A percentile compares a stretch with the other conserved stretches of the same genome.
phyloP scores from a whole-genome alignment of 768 basidiomycete species.

The Psilocybe azurescens region DNA sequence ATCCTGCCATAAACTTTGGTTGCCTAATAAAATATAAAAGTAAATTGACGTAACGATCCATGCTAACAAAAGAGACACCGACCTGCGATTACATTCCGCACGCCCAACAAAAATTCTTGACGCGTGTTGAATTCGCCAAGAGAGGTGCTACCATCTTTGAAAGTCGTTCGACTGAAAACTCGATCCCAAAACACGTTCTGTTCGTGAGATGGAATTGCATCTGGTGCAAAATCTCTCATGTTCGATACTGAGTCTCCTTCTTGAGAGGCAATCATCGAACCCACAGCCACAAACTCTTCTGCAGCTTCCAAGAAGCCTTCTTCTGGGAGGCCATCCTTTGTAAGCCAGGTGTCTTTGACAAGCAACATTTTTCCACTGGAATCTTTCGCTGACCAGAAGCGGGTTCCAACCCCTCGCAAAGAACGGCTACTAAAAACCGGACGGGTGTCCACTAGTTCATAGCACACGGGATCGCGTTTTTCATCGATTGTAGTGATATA shows the following conservation, averaged over 20 bases:
- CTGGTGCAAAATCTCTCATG: conserved; percentile 2
- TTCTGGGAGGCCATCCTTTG: conserved; percentile 10
- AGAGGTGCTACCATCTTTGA: conserved; percentile 8
- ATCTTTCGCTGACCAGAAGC: conserved; percentile 21
- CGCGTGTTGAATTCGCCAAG: conserved; percentile 10
- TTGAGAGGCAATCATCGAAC: conserved; percentile 14
- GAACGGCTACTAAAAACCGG: conserved; percentile 21
- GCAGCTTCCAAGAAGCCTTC: conserved; percentile 11
- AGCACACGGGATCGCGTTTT: neutral
- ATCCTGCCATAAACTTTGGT: conserved; percentile 14
- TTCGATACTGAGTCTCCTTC: neutral
- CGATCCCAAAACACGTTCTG: neutral
- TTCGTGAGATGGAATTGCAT: neutral
- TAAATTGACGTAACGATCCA: neutral
- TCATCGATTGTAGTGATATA: conserved; percentile 1
- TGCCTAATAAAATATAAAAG: conserved; percentile 17
- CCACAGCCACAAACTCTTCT: conserved; percentile 17
- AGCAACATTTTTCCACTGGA: neutral
- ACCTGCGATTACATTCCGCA: neutral
- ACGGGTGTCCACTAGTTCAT: neutral
- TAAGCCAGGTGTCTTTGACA: conserved; percentile 20
- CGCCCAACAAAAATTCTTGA: neutral
- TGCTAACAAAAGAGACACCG: neutral
- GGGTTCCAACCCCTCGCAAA: conserved; percentile 24
- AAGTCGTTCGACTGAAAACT: conserved; percentile 9